These are phyloP conservation scores for Chiua sp. DNA, from an alignment of 1,284 basidiomycete species.

Conservation along the genomic window DNA sequence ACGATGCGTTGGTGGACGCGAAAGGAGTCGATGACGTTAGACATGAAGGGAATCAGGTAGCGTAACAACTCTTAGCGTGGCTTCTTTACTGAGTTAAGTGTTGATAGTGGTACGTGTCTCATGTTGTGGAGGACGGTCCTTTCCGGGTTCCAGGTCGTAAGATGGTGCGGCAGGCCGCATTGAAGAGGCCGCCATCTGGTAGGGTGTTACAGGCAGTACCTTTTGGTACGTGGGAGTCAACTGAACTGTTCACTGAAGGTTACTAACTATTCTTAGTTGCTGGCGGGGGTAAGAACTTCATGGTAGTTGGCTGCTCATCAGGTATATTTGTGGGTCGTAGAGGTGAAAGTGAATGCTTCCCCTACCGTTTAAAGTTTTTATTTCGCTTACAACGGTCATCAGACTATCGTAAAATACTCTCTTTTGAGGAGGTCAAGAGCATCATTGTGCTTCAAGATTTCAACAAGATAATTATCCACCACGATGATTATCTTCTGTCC, in stretches of 20 bases:
- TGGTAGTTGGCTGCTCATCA: conserved; percentile 64
- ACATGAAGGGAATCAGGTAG: conserved; percentile 75
- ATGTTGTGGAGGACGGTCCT: conserved; percentile 60
- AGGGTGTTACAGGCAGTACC: conserved; percentile 60
- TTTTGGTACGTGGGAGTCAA: conserved; percentile 55
- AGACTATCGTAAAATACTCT: conserved; percentile 65
- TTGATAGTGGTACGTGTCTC: conserved; percentile 66
- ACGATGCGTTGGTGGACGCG: conserved; percentile 61
- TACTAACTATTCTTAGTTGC: conserved; percentile 31
- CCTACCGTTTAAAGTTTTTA: not conserved
- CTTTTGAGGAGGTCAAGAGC: conserved; percentile 51
- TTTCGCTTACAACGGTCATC: conserved; percentile 6
- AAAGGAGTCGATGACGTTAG: conserved; percentile 62
- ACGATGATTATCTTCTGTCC: conserved; percentile 59
- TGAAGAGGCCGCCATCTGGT: conserved; percentile 54
- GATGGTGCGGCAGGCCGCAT: conserved; percentile 33
- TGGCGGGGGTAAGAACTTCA: conserved; percentile 53
- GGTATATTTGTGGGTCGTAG: conserved; percentile 70
- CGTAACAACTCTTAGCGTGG: not conserved
- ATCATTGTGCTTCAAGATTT: conserved; percentile 63
- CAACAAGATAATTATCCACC: conserved; percentile 70
- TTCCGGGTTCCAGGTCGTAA: conserved; percentile 55
- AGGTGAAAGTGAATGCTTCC: conserved; percentile 51
- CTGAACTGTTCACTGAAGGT: not conserved
- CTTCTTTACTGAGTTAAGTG: conserved; percentile 11